Percentiles rank a stretch among this genome's conserved stretches.
Evolutionary conservation across 495 filamentous ascomycete species (phyloP).

Genomic region (Aspergillus indologenus): DNA sequence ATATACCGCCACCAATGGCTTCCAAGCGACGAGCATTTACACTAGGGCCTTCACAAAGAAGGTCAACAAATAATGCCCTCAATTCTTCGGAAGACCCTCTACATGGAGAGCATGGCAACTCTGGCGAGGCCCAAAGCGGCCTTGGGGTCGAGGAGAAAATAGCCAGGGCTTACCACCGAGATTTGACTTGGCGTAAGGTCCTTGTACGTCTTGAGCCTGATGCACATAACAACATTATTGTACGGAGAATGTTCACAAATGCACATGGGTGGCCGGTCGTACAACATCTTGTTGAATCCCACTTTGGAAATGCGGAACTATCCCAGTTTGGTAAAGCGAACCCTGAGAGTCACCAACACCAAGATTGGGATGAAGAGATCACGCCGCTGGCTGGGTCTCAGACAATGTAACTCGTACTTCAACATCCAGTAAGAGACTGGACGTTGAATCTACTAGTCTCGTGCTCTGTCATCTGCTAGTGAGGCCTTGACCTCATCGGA

Average conservation of each 20-base stretch:
- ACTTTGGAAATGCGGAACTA: conserved; percentile 70
- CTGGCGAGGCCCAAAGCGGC: conserved; percentile 37
- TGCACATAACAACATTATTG: conserved; percentile 97
- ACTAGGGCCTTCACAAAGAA: conserved; percentile 41
- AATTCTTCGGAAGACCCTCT: conserved; percentile 15
- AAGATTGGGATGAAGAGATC: neutral
- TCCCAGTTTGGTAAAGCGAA: conserved; percentile 24
- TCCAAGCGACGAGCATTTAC: conserved; percentile 52
- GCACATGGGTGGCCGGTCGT: conserved; percentile 97
- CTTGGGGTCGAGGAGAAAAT: conserved; percentile 98
- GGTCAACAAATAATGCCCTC: conserved; percentile 22
- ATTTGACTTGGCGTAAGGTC: conserved; percentile 92
- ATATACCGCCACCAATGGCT: conserved; percentile 80
- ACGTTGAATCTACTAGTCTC: too few species aligned
- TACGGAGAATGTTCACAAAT: conserved; percentile 92
- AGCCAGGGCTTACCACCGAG: conserved; percentile 86
- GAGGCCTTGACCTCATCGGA: too few species aligned
- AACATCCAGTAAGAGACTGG: neutral
- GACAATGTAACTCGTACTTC: neutral
- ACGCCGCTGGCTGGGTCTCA: neutral
- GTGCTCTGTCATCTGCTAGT: too few species aligned
- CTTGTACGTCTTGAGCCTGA: conserved; percentile 93
- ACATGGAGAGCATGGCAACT: neutral
- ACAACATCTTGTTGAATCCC: conserved; percentile 88
- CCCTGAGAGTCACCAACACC: neutral